Base-by-base conservation (phyloP, 352 stramenopile species). In the Phytophthora fragariae region DNA sequence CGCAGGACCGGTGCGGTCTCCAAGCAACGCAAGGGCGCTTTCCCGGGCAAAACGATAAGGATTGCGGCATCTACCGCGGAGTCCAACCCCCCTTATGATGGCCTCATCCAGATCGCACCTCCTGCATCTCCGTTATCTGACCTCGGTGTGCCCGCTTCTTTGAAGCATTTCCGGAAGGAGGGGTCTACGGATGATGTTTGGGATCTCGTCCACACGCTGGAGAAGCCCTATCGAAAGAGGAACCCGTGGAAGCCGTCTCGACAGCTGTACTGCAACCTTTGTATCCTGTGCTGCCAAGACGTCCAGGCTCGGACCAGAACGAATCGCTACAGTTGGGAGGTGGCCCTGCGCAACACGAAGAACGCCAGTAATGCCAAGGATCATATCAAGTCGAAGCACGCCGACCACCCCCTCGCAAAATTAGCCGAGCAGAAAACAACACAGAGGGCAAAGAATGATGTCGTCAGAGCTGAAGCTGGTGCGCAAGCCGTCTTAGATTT, bases 381-480 rank as follows among this genome's bases (percentile, higher is more conserved):
- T 37, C 50, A 68, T 15, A 68, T 61, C 62, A 55, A 46, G 21
- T 17, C 39, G 8, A 68, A 55, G 24, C 50, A 68, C 12, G n/a
- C 27, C 14, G 50, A 68, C 8, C 50, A 68, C 9, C 35, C 61
- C 2, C 37, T 47, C 5, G 61, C 33, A 10, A 11, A 61, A 17
- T 35, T 61, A 21, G 50, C 61, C 10, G 50, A 61, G 15, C 19
- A 54, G 37, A 61, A 39, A 5, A 54, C 15, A 15, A 24, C 37
- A 2, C 35, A 49, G 27, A 60, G 47, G 37, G 27, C 61, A 0
- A 68, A 47, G 39, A 12, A 11, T 2, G 49, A 47, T n/a, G 50
- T 68, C 15, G 12, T 56, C 3, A 19, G 31, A 9, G 50, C 61
- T 9, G 61, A 68, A 55, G n/a, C 58, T 4, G 44, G 49, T 49